These are phyloP conservation scores for Fusarium buharicum DNA, from an alignment of 2,329 filamentous ascomycete species.

Conservation along the genomic window DNA sequence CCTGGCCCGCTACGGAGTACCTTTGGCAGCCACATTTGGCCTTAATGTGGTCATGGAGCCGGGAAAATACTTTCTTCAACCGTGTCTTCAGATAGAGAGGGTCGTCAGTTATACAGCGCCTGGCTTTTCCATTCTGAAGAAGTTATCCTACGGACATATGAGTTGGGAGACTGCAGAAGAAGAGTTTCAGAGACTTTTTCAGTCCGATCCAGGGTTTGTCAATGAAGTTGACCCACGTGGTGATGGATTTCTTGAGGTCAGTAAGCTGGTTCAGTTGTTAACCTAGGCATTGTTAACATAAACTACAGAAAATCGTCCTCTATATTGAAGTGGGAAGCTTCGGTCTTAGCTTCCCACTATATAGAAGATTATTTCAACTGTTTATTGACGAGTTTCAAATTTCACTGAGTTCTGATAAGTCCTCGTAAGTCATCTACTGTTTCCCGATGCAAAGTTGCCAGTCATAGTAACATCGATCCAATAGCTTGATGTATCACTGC, in stretches of 20 bases:
- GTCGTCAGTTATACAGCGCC: constrained; percentile 1
- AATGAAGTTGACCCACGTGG: neutral
- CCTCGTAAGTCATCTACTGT: no score
- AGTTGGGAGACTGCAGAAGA: neutral
- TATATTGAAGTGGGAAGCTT: no score
- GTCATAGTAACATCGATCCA: no score
- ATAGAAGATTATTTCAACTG: no score
- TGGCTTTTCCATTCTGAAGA: neutral
- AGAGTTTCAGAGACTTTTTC: neutral
- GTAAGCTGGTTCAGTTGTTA: neutral
- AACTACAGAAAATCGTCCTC: no score
- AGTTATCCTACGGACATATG: fast-evolving
- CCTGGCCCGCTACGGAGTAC: neutral
- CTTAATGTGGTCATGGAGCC: neutral
- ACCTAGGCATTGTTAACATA: neutral
- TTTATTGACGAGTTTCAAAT: no score
- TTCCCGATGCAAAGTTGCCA: no score
- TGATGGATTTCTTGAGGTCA: constrained; percentile 8
- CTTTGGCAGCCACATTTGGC: neutral
- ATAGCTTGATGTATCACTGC: no score
- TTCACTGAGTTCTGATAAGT: no score
- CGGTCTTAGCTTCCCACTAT: no score
- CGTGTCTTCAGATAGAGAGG: constrained; percentile 3
- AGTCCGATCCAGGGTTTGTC: neutral
- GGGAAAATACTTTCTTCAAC: constrained; percentile 9